phyloP scores from a whole-genome alignment of 108 stramenopile genomes.

The Pelagomonas calceolata region DNA sequence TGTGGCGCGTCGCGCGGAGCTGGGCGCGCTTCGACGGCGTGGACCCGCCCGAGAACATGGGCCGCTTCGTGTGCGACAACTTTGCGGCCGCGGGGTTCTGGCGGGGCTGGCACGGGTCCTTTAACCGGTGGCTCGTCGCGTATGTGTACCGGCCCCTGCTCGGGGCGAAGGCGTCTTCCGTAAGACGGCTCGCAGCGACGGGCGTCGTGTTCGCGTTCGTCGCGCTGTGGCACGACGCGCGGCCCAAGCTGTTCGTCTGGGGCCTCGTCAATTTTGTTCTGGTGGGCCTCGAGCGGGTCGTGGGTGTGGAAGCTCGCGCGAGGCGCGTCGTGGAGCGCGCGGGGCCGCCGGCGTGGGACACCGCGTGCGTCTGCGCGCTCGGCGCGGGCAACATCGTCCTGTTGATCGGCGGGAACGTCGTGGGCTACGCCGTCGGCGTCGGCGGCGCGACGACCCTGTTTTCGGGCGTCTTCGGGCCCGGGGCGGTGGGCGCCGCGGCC shows the following conservation, averaged over 20 bases:
- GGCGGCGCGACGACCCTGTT: constrained; percentile 8
- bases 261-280: constrained; percentile 34
- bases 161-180: constrained; percentile 10
- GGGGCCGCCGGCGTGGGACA: not conserved
- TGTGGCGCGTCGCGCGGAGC: constrained; percentile 41
- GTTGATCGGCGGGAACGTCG: constrained; percentile 7
- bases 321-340: not conserved
- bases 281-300: constrained; percentile 28
- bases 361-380: not conserved
- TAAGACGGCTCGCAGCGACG: constrained; percentile 6
- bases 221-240: constrained; percentile 49
- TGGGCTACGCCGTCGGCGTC: constrained; percentile 5
- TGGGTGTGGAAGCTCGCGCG: constrained; percentile 1
- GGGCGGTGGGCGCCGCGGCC: too few relatives aligned
- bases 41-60: constrained; percentile 43
- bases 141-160: constrained; percentile 53
- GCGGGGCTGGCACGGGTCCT: constrained; percentile 48
- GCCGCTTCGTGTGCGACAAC: constrained; percentile 35
- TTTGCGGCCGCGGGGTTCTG: constrained; percentile 39
- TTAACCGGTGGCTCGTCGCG: constrained; percentile 46
- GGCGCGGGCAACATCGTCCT: constrained; percentile 6
- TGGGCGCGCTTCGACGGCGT: constrained; percentile 47
- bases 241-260: constrained; percentile 41
- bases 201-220: constrained; percentile 43
- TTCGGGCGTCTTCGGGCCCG: too few relatives aligned